Conservation (phyloP, 192 early-diverging fungal species). For the Coemansia erecta region DNA sequence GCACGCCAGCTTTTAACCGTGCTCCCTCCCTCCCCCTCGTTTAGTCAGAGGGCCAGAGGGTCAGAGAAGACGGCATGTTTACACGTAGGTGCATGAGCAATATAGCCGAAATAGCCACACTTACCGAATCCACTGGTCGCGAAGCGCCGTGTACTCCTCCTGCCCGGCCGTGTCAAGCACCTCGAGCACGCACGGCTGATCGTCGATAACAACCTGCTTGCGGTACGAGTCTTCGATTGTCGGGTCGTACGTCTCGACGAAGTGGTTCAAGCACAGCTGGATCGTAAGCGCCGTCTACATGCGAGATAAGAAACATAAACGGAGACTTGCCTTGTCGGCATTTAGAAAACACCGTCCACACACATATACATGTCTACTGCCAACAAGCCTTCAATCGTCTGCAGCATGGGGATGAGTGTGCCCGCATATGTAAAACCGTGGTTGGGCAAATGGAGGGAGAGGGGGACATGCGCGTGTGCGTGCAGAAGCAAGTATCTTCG, state of each 20-base stretch:
- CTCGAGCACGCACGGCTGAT: constrained; percentile 94
- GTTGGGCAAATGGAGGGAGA: no score
- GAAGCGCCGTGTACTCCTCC: constrained; percentile 75
- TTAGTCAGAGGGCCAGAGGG: no score
- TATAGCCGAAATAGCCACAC: background rate
- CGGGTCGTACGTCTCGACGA: constrained; percentile 91
- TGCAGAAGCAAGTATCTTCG: background rate
- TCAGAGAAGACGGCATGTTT: no score
- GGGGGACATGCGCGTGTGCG: background rate
- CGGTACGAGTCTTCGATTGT: constrained; percentile 98
- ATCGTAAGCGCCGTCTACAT: constrained; percentile 65
- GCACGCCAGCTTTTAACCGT: no score
- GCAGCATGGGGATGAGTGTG: no score
- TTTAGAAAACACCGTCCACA: background rate
- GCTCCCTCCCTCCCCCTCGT: no score
- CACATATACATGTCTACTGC: no score
- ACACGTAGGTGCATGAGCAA: no score
- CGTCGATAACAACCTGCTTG: constrained; percentile 97
- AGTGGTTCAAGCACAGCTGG: constrained; percentile 64
- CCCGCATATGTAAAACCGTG: no score
- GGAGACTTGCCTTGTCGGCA: background rate
- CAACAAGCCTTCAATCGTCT: no score
- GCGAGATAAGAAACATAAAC: constrained; percentile 7
- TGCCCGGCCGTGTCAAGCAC: constrained; percentile 96
- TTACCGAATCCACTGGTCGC: constrained; percentile 80